Evolutionary conservation across 2,329 filamentous ascomycete genomes (phyloP).

Genomic region (Rutstroemia sp.): DNA sequence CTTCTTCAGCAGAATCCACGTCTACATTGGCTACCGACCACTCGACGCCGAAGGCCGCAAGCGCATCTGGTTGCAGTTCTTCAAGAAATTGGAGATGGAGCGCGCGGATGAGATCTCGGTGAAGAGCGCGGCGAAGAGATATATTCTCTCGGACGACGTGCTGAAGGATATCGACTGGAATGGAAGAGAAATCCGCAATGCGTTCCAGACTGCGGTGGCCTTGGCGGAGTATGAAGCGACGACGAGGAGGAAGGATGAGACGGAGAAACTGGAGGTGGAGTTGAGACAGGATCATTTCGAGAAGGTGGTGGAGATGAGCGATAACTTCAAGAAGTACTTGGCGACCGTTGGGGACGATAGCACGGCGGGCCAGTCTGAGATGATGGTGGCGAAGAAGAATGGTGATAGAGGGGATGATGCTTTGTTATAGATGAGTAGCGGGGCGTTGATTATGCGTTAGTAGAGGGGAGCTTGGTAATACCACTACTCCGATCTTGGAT

Average conservation of each 20-base stretch:
- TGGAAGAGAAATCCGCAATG: conserved; percentile 24
- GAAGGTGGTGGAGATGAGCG: conserved; percentile 19
- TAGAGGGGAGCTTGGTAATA: too few species aligned
- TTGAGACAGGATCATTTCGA: conserved; percentile 19
- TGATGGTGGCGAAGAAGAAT: conserved; percentile 5
- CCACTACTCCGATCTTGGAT: too few species aligned
- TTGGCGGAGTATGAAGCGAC: conserved; percentile 19
- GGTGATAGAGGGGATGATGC: conserved; percentile 19
- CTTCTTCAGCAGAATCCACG: conserved; percentile 33
- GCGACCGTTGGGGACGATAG: conserved; percentile 9
- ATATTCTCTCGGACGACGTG: conserved; percentile 15
- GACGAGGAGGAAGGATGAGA: neutral
- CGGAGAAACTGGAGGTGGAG: conserved; percentile 2
- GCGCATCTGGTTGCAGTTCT: conserved; percentile 27
- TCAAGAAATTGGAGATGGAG: conserved; percentile 17
- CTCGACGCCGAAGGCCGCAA: conserved; percentile 19
- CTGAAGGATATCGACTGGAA: conserved; percentile 22
- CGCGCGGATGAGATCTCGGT: conserved; percentile 13
- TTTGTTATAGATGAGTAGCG: conserved; percentile 9
- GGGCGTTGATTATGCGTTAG: neutral
- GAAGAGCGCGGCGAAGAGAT: conserved; percentile 14
- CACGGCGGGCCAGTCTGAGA: neutral
- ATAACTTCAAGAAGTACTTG: conserved; percentile 19
- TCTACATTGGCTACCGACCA: conserved; percentile 29
- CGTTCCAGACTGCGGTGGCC: conserved; percentile 23